Percentiles rank a stretch among this genome's conserved stretches.
phyloP scores from a whole-genome alignment of 768 basidiomycete species.

The Mycena olivaceomarginata region DNA sequence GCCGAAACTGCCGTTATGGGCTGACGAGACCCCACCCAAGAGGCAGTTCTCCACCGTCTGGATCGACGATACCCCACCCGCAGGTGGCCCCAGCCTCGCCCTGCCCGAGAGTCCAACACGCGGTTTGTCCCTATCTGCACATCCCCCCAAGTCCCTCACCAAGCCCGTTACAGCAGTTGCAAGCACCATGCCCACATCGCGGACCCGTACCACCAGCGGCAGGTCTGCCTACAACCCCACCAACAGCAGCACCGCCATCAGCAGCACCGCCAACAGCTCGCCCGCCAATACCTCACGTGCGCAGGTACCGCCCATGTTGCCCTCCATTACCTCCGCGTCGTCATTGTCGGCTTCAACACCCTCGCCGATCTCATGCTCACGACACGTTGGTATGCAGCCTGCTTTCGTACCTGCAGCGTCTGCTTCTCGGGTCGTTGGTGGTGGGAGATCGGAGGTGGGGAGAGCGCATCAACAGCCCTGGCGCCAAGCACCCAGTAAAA shows the following conservation, averaged over 20 bases:
- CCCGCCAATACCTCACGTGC: neutral
- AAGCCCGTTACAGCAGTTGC: neutral
- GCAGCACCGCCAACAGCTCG: neutral
- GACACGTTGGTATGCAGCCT: neutral
- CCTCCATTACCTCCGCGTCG: neutral
- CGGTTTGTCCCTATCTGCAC: neutral
- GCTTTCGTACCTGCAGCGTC: neutral
- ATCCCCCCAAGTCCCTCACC: neutral
- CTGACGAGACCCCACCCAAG: neutral
- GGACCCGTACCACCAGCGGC: neutral
- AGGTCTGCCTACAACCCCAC: neutral
- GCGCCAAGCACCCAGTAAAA: neutral
- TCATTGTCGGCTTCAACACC: neutral
- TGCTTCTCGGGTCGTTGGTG: neutral
- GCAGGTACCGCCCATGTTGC: neutral
- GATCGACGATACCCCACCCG: neutral
- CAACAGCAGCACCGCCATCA: neutral
- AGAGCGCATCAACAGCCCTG: neutral
- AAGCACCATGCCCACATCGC: neutral
- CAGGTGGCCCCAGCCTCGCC: neutral
- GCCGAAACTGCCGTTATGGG: neutral
- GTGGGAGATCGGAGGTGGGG: neutral
- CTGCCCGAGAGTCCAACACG: neutral
- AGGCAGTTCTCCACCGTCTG: neutral
- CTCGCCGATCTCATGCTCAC: neutral